Evolutionary conservation across 352 stramenopile genomes (phyloP).

Genomic region (Pythium rhizo-oryzae): DNA sequence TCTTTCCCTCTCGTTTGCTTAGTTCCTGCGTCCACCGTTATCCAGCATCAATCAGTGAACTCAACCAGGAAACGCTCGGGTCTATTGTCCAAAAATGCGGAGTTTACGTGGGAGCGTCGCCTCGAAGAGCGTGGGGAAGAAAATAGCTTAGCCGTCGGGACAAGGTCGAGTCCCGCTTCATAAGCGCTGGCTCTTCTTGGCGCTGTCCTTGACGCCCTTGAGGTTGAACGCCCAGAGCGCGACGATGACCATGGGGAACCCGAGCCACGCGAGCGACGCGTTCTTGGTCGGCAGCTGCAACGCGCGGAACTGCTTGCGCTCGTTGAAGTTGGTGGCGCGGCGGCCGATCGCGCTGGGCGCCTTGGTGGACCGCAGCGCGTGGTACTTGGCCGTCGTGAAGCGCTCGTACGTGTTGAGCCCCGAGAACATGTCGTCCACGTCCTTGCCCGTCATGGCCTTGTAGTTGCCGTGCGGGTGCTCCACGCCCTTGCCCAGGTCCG

Average conservation of each 20-base stretch:
- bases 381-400: slow-evolving; percentile 79
- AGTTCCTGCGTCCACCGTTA: too few relatives aligned
- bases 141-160: not conserved
- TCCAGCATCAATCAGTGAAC: too few relatives aligned
- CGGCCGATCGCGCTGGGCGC: slow-evolving; percentile 62
- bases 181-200: slow-evolving; percentile 34
- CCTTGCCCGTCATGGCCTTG: slow-evolving; percentile 66
- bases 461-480: slow-evolving; percentile 48
- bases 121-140: not conserved
- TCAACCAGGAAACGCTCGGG: not conserved
- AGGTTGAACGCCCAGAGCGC: slow-evolving; percentile 69
- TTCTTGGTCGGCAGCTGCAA: slow-evolving; percentile 64
- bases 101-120: not conserved
- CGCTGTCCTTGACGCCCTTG: slow-evolving; percentile 53
- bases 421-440: slow-evolving; percentile 78
- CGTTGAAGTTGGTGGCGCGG: slow-evolving; percentile 56
- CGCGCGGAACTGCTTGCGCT: slow-evolving; percentile 72
- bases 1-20: not conserved
- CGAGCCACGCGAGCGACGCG: slow-evolving; percentile 61
- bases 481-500: slow-evolving; percentile 33
- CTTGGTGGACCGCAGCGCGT: slow-evolving; percentile 52
- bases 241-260: slow-evolving; percentile 55
- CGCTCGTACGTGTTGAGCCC: slow-evolving; percentile 73
- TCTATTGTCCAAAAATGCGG: not conserved
- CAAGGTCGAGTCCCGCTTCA: not conserved